A percentile compares a stretch with the other conserved stretches of the same genome.
Conservation (phyloP, 2,329 filamentous ascomycete species). For the Fusarium ambrosium region DNA sequence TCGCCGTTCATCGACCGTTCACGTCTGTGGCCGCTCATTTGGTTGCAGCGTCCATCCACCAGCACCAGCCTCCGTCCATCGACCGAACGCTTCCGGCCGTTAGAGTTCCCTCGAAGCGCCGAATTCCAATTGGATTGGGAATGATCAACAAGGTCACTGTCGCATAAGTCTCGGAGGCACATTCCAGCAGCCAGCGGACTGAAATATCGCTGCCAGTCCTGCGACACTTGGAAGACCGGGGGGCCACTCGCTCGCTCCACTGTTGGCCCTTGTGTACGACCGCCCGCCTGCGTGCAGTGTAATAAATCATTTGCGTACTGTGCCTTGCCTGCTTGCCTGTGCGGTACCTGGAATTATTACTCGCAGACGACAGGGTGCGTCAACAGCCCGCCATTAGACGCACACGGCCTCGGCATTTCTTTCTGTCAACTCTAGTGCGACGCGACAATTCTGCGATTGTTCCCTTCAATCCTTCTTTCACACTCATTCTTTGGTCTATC, state of each 20-base stretch:
- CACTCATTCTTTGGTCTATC: conserved; percentile 21
- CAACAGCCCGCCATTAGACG: conserved; percentile 36
- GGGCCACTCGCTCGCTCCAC: conserved; percentile 27
- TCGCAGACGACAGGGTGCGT: conserved; percentile 30
- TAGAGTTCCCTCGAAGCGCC: conserved; percentile 24
- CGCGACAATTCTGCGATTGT: conserved; percentile 11
- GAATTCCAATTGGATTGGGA: conserved; percentile 41
- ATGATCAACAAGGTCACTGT: conserved; percentile 44
- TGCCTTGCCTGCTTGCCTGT: neutral
- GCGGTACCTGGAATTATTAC: conserved; percentile 18
- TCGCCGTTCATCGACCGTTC: conserved; percentile 14
- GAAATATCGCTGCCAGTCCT: conserved; percentile 28
- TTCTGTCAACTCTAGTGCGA: conserved; percentile 10
- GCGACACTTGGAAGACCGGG: conserved; percentile 36
- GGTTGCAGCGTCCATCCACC: conserved; percentile 24
- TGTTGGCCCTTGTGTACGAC: conserved; percentile 29
- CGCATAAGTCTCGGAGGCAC: conserved; percentile 38
- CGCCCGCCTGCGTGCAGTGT: conserved; percentile 34
- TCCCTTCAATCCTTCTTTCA: conserved; percentile 13
- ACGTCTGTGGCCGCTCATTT: conserved; percentile 26
- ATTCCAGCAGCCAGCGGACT: conserved; percentile 41
- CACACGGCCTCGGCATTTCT: conserved; percentile 35
- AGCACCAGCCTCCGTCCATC: neutral
- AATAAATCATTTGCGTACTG: conserved; percentile 20
- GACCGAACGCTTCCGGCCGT: conserved; percentile 25